Evolutionary conservation across 2,329 filamentous ascomycete genomes (phyloP), one percentile per base, ranked within the genome.

Genomic region (Tolypocladium endophyticum): DNA sequence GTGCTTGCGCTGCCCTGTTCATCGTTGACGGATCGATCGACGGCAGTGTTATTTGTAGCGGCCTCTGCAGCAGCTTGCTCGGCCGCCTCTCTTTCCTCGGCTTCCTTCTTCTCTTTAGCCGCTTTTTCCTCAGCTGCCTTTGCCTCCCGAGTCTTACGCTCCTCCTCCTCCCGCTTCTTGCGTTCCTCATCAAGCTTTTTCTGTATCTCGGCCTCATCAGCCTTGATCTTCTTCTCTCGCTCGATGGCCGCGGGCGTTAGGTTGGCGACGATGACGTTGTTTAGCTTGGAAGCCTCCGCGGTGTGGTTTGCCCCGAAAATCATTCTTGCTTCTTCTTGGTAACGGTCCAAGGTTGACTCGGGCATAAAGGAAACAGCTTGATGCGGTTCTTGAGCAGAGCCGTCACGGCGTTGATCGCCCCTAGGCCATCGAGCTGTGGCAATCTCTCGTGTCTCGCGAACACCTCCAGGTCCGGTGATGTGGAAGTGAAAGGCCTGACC

Each of bases 291-390:
- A 69, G 89, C 89, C 56, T 96, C 92, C 4, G 83, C 70, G 58
- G 62, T 60, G 56, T 87, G 82, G 56, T 76, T 79, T 28, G 79
- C 74, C 33, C 89, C 89, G 72, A 94, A 97, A 0, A 97, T 81
- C 72, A 99, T 86, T 63, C 88, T 87, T 11, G 92, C 87, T 72
- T 97, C 95, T 69, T 97, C 91, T 69, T 89, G 85, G 87, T 95
- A 99, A 62, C 94, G 87, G 58, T 82, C 81, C 59, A 82, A 78
- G 1, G 94, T 97, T 11, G 84, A 80, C 43, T 85, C 83, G 11
- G 90, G 80, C 25, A 81, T 77, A 71, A 97, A 97, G 3, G 85
- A 78, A 33, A 92, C 87, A 16, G 90, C 88, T 65, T 89, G 87
- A n/a, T 84, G 79, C 16, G 88, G 88, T 60, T 90, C 87, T 67